phyloP scores from a whole-genome alignment of 345 rosid species.

The Clarkia xantiana region DNA sequence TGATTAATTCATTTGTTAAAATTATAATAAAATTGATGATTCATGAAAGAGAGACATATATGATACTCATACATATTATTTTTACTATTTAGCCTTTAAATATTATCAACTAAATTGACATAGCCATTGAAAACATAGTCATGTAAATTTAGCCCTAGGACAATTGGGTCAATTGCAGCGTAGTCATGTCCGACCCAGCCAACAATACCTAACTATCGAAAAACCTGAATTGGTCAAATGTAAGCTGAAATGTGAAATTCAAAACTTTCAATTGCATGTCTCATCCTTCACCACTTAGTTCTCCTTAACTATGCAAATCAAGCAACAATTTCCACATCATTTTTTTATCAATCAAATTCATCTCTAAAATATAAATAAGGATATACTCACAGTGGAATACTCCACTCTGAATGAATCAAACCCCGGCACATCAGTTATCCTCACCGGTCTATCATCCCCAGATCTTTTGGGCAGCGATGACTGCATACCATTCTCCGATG shows the following conservation, averaged over 20 bases:
- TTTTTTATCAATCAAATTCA: neutral
- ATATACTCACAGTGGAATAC: constrained; percentile 52
- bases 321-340: constrained; percentile 1
- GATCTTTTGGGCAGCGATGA: constrained; percentile 54
- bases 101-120: too few relatives aligned
- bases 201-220: too few relatives aligned
- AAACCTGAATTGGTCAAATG: neutral
- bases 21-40: too few relatives aligned
- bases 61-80: too few relatives aligned
- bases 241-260: neutral
- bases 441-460: constrained; percentile 30
- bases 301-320: neutral
- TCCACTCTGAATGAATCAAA: constrained; percentile 41
- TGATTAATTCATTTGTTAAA: too few relatives aligned
- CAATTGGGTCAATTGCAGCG: too few relatives aligned
- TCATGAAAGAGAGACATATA: too few relatives aligned
- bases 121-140: too few relatives aligned
- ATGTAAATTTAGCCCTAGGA: too few relatives aligned
- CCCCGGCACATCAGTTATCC: constrained; percentile 49
- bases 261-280: neutral
- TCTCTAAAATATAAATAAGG: neutral
- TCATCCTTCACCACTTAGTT: too few relatives aligned
- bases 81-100: too few relatives aligned
- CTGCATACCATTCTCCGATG: constrained; percentile 25
- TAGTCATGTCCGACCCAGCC: too few relatives aligned